Evolutionary conservation across 2,329 filamentous ascomycete genomes (phyloP).

Genomic region (Colletotrichum camelliae): DNA sequence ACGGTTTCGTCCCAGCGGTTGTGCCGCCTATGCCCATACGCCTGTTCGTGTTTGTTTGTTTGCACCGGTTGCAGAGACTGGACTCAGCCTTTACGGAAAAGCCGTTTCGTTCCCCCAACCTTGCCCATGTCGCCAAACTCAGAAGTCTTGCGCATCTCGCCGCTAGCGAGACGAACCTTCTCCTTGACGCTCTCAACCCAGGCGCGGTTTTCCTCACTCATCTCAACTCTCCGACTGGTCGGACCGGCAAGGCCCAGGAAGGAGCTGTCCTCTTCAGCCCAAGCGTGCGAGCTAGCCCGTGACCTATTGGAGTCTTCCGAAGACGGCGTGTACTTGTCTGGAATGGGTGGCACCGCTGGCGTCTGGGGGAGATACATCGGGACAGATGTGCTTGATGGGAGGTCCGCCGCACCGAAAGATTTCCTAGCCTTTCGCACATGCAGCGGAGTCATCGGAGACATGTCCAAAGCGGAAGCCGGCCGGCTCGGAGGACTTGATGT

Average conservation of each 20-base stretch:
- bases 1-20: background rate
- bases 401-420: constrained; percentile 42
- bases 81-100: constrained; percentile 60
- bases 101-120: constrained; percentile 73
- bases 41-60: background rate
- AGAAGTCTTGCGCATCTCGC: constrained; percentile 49
- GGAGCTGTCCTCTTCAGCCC: constrained; percentile 64
- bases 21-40: background rate
- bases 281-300: constrained; percentile 58
- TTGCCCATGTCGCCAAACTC: constrained; percentile 74
- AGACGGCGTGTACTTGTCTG: constrained; percentile 44
- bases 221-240: constrained; percentile 66
- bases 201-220: constrained; percentile 74
- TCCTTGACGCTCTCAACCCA: constrained; percentile 88
- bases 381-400: background rate
- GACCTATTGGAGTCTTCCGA: constrained; percentile 52
- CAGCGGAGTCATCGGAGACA: constrained; percentile 53
- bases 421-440: constrained; percentile 59
- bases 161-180: constrained; percentile 75
- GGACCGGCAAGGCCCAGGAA: constrained; percentile 75
- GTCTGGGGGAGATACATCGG: constrained; percentile 44
- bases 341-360: constrained; percentile 39
- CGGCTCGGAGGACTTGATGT: constrained; percentile 39
- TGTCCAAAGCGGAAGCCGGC: constrained; percentile 40
- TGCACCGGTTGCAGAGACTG: background rate